Conservation (phyloP, 116 monocot species). For the Cymodocea nodosa region DNA sequence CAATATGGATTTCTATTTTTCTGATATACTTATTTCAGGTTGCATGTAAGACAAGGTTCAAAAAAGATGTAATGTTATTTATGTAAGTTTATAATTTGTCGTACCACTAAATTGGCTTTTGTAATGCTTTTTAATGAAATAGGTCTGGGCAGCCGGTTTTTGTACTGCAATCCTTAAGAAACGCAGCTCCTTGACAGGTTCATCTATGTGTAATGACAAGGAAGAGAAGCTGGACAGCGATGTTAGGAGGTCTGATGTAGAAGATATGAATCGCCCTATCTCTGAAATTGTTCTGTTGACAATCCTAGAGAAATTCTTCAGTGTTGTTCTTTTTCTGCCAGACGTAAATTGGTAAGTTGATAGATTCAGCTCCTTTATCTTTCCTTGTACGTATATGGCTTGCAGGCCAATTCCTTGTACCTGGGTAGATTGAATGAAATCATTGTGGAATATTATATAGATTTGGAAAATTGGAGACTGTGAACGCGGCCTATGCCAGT, state of each 20-base stretch:
- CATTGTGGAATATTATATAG: too few relatives aligned
- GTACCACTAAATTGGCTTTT: too few relatives aligned
- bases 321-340: conserved; percentile 38
- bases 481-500: background rate
- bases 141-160: conserved; percentile 99
- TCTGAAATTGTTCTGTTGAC: conserved; percentile 36
- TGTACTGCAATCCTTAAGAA: conserved; percentile 67
- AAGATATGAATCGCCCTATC: conserved; percentile 16
- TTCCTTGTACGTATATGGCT: background rate
- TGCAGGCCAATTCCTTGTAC: background rate
- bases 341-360: conserved; percentile 60
- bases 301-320: conserved; percentile 52
- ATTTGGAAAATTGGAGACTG: too few relatives aligned
- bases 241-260: conserved; percentile 2
- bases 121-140: background rate
- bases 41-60: too few relatives aligned
- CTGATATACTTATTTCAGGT: too few relatives aligned
- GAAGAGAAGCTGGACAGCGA: conserved; percentile 12
- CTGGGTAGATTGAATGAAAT: too few relatives aligned
- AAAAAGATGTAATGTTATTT: too few relatives aligned
- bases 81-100: too few relatives aligned
- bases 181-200: conserved; percentile 16
- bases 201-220: conserved; percentile 20
- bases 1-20: too few relatives aligned
- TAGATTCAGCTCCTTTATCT: background rate